These are phyloP conservation scores for Emmonsia crescens DNA, from an alignment of 2,329 filamentous ascomycete genomes.

Conservation along the genomic window DNA sequence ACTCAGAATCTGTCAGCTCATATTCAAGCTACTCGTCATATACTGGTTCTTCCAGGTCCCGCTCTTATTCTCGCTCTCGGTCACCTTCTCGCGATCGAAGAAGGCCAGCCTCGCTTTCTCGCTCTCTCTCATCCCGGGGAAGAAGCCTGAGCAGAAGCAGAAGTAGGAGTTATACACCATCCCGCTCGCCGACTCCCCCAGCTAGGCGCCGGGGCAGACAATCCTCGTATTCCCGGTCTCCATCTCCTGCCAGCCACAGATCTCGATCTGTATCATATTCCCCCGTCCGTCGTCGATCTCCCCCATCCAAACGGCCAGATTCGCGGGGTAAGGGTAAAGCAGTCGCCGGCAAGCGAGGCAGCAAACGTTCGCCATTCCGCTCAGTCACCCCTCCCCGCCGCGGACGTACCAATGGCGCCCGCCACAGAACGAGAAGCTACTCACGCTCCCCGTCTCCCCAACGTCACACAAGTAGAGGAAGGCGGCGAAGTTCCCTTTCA, in stretches of 20 bases:
- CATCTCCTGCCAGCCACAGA: conserved; percentile 16
- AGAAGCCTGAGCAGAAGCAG: conserved; percentile 20
- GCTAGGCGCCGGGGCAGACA: conserved; percentile 18
- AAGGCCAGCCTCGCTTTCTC: conserved; percentile 20
- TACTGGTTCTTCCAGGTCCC: conserved; percentile 28
- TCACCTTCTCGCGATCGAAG: conserved; percentile 31
- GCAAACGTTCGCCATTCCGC: conserved; percentile 22
- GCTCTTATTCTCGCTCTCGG: conserved; percentile 35
- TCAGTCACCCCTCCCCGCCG: conserved; percentile 20
- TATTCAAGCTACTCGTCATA: conserved; percentile 72
- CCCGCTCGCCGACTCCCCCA: conserved; percentile 24
- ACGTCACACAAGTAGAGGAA: conserved; percentile 12
- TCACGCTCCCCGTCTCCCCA: conserved; percentile 8
- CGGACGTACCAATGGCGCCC: conserved; percentile 2
- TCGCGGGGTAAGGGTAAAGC: conserved; percentile 17
- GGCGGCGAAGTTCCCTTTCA: conserved; percentile 24
- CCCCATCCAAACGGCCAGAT: conserved; percentile 8
- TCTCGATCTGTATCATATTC: conserved; percentile 21
- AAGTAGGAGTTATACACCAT: conserved; percentile 25
- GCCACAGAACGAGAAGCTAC: conserved; percentile 15
- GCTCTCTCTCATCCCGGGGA: conserved; percentile 25
- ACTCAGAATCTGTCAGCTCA: conserved; percentile 54
- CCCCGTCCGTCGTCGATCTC: conserved; percentile 14
- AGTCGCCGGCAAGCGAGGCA: conserved; percentile 12
- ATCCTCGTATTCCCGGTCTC: conserved; percentile 26